Evolutionary conservation across 2,329 filamentous ascomycete genomes (phyloP).

Genomic region (Knufia fluminis): DNA sequence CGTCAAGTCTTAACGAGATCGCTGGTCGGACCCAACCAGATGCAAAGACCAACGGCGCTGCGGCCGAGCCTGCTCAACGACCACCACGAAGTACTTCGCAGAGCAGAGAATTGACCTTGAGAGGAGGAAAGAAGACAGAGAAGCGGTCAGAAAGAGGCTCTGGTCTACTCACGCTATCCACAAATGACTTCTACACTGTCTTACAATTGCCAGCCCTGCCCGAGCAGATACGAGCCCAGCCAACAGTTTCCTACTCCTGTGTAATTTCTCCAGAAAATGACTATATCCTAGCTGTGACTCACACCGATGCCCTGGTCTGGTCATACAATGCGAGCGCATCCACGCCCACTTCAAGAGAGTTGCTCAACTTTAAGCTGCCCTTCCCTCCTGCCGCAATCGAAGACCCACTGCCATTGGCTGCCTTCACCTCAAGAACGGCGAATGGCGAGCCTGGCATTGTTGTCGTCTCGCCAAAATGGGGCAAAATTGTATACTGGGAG

Average conservation of each 20-base stretch:
- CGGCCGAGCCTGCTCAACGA: constrained; percentile 6
- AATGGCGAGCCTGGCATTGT: constrained; percentile 78
- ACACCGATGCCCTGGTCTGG: constrained; percentile 80
- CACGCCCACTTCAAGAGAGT: constrained; percentile 57
- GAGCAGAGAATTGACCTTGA: constrained; percentile 29
- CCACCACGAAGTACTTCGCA: constrained; percentile 15
- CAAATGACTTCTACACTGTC: constrained; percentile 74
- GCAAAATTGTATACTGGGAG: constrained; percentile 90
- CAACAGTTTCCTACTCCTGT: constrained; percentile 50
- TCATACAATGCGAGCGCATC: constrained; percentile 59
- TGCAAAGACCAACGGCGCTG: constrained; percentile 15
- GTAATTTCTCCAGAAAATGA: constrained; percentile 55
- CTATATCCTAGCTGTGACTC: constrained; percentile 72
- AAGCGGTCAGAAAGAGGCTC: constrained; percentile 26
- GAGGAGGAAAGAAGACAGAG: constrained; percentile 31
- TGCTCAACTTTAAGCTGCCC: constrained; percentile 71
- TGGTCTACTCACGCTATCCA: constrained; percentile 44
- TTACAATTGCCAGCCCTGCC: constrained; percentile 77
- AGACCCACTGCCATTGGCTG: constrained; percentile 71
- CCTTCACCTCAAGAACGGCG: constrained; percentile 69
- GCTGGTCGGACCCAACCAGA: constrained; percentile 19
- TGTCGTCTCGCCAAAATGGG: constrained; percentile 71
- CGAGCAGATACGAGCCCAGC: constrained; percentile 60
- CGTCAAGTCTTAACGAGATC: constrained; percentile 21
- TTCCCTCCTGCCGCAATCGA: constrained; percentile 56